Base-by-base conservation (phyloP, 1,284 basidiomycete species). In the Sanghuangporus sanghuang region DNA sequence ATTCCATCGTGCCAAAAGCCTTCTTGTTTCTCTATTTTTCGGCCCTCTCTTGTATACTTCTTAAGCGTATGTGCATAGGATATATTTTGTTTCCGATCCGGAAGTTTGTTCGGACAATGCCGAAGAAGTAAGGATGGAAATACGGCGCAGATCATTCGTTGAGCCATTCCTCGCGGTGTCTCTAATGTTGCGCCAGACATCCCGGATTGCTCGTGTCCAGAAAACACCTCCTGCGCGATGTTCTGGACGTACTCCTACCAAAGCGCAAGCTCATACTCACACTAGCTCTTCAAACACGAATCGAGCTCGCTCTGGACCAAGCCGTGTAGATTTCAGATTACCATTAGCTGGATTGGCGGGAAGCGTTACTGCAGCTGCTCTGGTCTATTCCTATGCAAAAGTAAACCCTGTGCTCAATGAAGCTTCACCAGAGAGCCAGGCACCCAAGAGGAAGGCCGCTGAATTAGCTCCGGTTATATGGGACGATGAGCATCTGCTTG, bases 401-500 rank as follows among this genome's bases (percentile, higher is more conserved):
- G 27, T 32, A 12, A 39, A 36, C n/a, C 52, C 60, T 35, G 52
- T 61, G 12, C 52, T 42, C 9, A 61, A 61, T 18, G 60, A 61
- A 16, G 49, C 60, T 16, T 6, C 35, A 18, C 14, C 27, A 11
- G 49, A 55, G 14, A 21, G 40, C n/a, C 32, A 1, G 21, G 21
- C 3, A 7, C 3, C 21, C 3, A 48, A 36, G 39, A 32, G 27
- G 39, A 21, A 46, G 16, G 6, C 9, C n/a, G 6, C 18, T 11
- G 57, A 16, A 8, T 21, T 16, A 39, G n/a, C 8, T 8, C 23
- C 57, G 21, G 44, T 40, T n/a, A 18, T 46, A 14, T 62, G 32
- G 49, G 64, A 65, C 40, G 66, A 68, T 21, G 66, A 64, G 40
- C 67, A 63, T 39, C 72, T 85, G 38, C 70, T 72, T 50, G 73